These are phyloP conservation scores for Coniella lustricola DNA, from an alignment of 2,329 filamentous ascomycete genomes.

Conservation along the genomic window DNA sequence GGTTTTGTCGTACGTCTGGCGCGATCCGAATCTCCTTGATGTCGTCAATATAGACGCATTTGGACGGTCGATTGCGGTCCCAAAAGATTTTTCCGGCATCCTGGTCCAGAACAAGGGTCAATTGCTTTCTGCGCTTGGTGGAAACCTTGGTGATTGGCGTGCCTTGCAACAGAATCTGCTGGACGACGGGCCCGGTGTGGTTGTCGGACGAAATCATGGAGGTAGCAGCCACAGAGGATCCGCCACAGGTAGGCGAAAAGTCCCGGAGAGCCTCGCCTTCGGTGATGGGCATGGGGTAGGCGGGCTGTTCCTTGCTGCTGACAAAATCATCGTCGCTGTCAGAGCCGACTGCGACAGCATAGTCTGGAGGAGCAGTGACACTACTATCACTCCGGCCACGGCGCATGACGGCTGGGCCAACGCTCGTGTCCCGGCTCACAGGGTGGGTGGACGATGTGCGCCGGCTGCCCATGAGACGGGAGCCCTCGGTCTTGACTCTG, in stretches of 20 bases:
- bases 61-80: slow-evolving; percentile 71
- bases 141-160: slow-evolving; percentile 76
- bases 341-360: slow-evolving; percentile 40
- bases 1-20: slow-evolving; percentile 79
- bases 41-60: slow-evolving; percentile 89
- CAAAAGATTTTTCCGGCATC: slow-evolving; percentile 82
- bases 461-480: slow-evolving; percentile 35
- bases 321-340: slow-evolving; percentile 47
- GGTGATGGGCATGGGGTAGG: slow-evolving; percentile 34
- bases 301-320: slow-evolving; percentile 42
- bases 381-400: slow-evolving; percentile 79
- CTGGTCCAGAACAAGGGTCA: slow-evolving; percentile 67
- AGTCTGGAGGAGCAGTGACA: slow-evolving; percentile 54
- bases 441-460: slow-evolving; percentile 72
- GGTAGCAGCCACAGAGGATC: slow-evolving; percentile 39
- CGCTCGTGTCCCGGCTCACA: slow-evolving; percentile 76
- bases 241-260: slow-evolving; percentile 41
- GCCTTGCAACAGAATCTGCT: slow-evolving; percentile 69
- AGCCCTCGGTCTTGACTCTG: slow-evolving; percentile 58
- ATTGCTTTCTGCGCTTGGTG: slow-evolving; percentile 70
- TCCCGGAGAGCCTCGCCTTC: slow-evolving; percentile 39
- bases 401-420: slow-evolving; percentile 81
- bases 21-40: slow-evolving; percentile 85
- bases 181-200: slow-evolving; percentile 64
- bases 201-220: slow-evolving; percentile 28